Base-by-base conservation (phyloP, 441 rosid genomes). In the Pelargonium citronellum region DNA sequence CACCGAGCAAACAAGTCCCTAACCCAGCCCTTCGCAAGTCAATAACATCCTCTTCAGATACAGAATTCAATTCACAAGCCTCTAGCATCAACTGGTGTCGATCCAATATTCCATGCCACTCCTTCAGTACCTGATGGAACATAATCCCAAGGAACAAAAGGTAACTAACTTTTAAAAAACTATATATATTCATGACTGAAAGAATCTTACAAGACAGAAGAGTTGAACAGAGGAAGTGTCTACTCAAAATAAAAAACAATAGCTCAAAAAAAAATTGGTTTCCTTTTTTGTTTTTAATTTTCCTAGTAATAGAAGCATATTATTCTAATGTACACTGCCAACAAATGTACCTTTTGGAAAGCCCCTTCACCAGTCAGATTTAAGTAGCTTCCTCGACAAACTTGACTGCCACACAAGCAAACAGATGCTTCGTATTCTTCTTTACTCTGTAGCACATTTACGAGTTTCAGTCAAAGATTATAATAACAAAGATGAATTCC, bases 371-470 rank as follows among this genome's bases (percentile, higher is more conserved):
- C 99, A 11, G 99, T 95, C 80, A 95, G 85, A 84, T 95, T 95
- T 81, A 95, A 87, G 86, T 95, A 95, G 90, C 96, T 95, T 60
- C 99, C 99, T 57, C 99, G 90, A 72, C 99, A 95, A 68, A 91
- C 97, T 87, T 95, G 99, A 83, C 97, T 95, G 77, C 99, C 99
- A 80, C 99, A 95, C 78, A 95, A 81, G 85, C 99, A 95, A 61
- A 95, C 99, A 78, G 99, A 95, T 43, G 97, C 99, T 79, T 95
- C 99, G 69, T 95, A 95, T 81, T 95, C 99, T 85, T 95, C 99
- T 84, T 95, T 95, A 77, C 99, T 92, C 99, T 95, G 75, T 24
- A 27, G 84, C 61, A 75, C 61, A 69, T 81, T 71, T 72, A 63
- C 71, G 30, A 84, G 71, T 34, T 22, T 15, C 68, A 67, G 3